Evolutionary conservation across 2,329 filamentous ascomycete genomes (phyloP).

Genomic region (Penicillium frequentans): DNA sequence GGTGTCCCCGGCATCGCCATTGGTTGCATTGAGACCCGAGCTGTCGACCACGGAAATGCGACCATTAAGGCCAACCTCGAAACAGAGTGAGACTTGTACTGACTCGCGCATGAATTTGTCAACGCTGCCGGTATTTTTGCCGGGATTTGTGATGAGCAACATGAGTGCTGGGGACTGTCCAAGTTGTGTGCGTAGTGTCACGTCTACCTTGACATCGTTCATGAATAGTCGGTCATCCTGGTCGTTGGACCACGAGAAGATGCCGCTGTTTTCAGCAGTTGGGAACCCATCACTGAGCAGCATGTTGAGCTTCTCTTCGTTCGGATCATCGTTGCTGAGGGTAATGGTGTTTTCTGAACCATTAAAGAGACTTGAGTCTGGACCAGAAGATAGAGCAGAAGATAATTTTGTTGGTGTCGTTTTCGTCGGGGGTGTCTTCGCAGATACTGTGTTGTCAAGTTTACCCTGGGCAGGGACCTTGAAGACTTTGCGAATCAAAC

Average conservation of each 20-base stretch:
- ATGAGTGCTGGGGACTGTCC: conserved; percentile 40
- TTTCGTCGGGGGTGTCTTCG: conserved; percentile 1
- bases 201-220: conserved; percentile 37
- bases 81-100: conserved; percentile 34
- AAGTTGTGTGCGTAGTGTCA: conserved; percentile 40
- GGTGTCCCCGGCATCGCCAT: conserved; percentile 8
- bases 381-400: conserved; percentile 2
- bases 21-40: conserved; percentile 32
- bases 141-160: conserved; percentile 34
- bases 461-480: conserved; percentile 18
- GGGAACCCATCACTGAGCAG: conserved; percentile 42
- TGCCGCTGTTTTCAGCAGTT: not conserved
- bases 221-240: not conserved
- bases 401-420: not conserved
- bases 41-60: conserved; percentile 40
- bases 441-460: conserved; percentile 5
- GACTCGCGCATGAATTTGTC: conserved; percentile 9
- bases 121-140: conserved; percentile 4
- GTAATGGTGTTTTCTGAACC: conserved; percentile 21
- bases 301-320: conserved; percentile 55
- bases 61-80: conserved; percentile 44
- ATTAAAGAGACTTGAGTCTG: conserved; percentile 10
- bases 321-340: conserved; percentile 44
- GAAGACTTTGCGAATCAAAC: conserved; percentile 40
- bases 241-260: conserved; percentile 1